Percentiles rank a stretch among this genome's conserved stretches.
These are phyloP conservation scores for Ascochyta rabiei DNA, from an alignment of 2,329 filamentous ascomycete genomes.

Conservation along the genomic window DNA sequence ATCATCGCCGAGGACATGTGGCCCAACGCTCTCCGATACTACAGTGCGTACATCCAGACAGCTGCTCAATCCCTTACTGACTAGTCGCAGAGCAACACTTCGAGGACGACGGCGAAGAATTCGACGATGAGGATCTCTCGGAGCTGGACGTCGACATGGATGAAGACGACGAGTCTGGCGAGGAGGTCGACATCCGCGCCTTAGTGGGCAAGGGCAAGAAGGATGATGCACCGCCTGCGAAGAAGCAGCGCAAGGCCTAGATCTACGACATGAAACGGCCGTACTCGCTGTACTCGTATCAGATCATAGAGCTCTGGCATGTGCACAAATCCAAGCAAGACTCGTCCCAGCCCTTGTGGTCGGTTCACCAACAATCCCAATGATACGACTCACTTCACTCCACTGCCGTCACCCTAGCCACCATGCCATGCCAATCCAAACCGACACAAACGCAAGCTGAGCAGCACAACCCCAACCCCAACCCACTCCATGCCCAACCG, in stretches of 20 bases:
- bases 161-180: constrained; percentile 61
- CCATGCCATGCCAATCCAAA: too few species aligned
- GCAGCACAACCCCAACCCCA: too few species aligned
- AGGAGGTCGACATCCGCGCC: constrained; percentile 58
- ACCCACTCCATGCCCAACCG: too few species aligned
- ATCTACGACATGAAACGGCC: neutral
- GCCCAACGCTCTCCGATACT: constrained; percentile 88
- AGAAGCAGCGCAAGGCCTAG: constrained; percentile 51
- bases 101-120: constrained; percentile 62
- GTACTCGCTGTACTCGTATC: too few species aligned
- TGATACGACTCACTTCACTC: too few species aligned
- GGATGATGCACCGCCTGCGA: constrained; percentile 39
- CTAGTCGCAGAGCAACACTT: constrained; percentile 55
- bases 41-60: constrained; percentile 67
- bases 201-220: constrained; percentile 57
- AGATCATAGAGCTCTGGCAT: too few species aligned
- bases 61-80: constrained; percentile 43
- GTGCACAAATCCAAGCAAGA: too few species aligned
- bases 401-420: too few species aligned
- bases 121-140: constrained; percentile 69
- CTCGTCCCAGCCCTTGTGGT: too few species aligned
- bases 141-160: constrained; percentile 69
- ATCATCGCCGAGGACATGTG: constrained; percentile 85
- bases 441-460: too few species aligned
- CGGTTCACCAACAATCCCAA: too few species aligned